Percentiles rank a stretch among this genome's conserved stretches.
Evolutionary conservation across 108 stramenopile species (phyloP).

Genomic region (Skeletonema marinoi): DNA sequence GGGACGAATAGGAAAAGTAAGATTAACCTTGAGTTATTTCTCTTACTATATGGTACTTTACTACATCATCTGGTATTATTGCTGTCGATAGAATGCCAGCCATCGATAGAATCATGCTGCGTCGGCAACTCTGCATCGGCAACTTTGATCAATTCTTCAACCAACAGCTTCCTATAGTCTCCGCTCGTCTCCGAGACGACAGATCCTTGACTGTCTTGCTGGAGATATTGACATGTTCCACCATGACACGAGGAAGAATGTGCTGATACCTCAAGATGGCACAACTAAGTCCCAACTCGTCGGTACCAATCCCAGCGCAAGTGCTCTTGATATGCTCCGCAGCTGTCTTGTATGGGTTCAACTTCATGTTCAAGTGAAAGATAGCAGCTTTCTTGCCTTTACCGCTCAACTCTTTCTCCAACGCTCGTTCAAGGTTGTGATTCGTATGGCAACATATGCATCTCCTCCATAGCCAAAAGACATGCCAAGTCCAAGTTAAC

Average conservation of each 20-base stretch:
- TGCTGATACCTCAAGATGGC: slow-evolving; percentile 65
- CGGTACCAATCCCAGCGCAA: slow-evolving; percentile 70
- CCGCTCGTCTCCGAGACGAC: slow-evolving; percentile 54
- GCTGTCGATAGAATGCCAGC: not conserved
- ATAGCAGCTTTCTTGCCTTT: slow-evolving; percentile 50
- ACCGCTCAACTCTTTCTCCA: slow-evolving; percentile 76
- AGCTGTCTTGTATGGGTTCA: slow-evolving; percentile 62
- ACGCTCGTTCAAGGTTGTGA: slow-evolving; percentile 59
- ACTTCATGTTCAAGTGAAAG: slow-evolving; percentile 60
- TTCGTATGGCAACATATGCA: slow-evolving; percentile 60
- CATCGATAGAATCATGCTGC: slow-evolving; percentile 9
- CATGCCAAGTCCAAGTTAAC: no score
- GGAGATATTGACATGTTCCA: slow-evolving; percentile 57
- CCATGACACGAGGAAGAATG: slow-evolving; percentile 53
- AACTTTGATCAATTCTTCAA: slow-evolving; percentile 58
- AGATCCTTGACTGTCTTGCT: slow-evolving; percentile 67
- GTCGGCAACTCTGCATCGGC: slow-evolving; percentile 46
- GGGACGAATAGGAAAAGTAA: slow-evolving; percentile 22
- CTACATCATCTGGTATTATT: not conserved
- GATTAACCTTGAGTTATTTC: not conserved
- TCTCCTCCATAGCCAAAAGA: not conserved
- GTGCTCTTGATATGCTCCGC: slow-evolving; percentile 63
- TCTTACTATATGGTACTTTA: not conserved
- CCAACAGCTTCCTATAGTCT: slow-evolving; percentile 50
- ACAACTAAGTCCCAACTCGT: slow-evolving; percentile 62